Base-by-base conservation (phyloP, 768 basidiomycete species). In the Mycena epipterygia region DNA sequence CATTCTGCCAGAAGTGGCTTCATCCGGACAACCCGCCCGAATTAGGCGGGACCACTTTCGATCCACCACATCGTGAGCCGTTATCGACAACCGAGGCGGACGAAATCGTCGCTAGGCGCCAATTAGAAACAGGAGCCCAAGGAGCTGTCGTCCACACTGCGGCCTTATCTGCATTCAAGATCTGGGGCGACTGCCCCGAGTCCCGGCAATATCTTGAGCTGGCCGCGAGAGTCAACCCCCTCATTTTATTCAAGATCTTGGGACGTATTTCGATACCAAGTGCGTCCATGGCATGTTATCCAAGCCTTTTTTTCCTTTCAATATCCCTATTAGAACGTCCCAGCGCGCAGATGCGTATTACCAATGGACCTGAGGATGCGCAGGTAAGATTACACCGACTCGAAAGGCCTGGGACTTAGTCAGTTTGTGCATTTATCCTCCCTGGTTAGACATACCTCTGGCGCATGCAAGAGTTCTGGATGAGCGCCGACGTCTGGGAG, bases 381-480 rank as follows among this genome's bases (percentile, higher is more conserved):
- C 33, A 63, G 35, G 61, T 52, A 37, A 29, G 16, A 17, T 29
- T 5, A 6, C 16, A 25, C 23, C 13, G 8, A 17, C 21, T 13
- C 1, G 25, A 12, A 23, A 9, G 25, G 21, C 8, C 25, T n/a
- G n/a, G n/a, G 52, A 33, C 17, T 2, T 32, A 13, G 5, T 39
- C 27, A 3, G 3, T 7, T 57, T 21, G 32, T 25, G n/a, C n/a
- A n/a, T n/a, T n/a, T n/a, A n/a, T 57, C 19, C 6, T 41, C 23
- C n/a, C n/a, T n/a, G n/a, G n/a, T n/a, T n/a, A 63, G 48, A 63
- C 35, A 23, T 63, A 63, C 14, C 49, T 63, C 48, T 63, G 61
- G 61, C 61, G 61, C 16, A 37, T 49, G 32, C 61, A 63, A 12
- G 61, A 63, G 7, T 16, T 29, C 9, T 63, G 61, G 49, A 63